phyloP scores from a whole-genome alignment of 83 land plant genomes.

The Isoetes engelmannii region DNA sequence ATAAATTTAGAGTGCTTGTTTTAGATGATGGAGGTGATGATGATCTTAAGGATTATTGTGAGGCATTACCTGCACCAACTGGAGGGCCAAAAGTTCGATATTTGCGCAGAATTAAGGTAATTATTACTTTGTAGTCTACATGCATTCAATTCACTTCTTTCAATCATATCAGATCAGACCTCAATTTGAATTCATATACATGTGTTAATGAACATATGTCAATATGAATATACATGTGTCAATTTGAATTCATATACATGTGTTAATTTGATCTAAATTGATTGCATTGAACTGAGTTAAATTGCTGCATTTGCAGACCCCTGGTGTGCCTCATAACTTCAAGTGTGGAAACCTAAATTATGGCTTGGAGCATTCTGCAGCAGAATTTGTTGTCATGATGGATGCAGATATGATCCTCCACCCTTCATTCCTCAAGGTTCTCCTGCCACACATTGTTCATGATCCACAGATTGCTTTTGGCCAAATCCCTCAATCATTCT shows the following conservation, averaged over 20 bases:
- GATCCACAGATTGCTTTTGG: slow-evolving; percentile 8
- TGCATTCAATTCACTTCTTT: not conserved
- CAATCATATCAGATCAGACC: no score
- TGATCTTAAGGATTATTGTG: slow-evolving; percentile 1
- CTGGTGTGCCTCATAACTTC: slow-evolving; percentile 13
- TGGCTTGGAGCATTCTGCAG: slow-evolving; percentile 17
- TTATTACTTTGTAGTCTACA: not conserved
- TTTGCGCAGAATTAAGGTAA: slow-evolving; percentile 11
- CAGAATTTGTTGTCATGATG: slow-evolving; percentile 14
- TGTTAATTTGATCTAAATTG: not conserved
- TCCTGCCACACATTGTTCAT: slow-evolving; percentile 7
- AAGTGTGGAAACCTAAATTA: slow-evolving; percentile 17
- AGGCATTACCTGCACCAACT: not conserved
- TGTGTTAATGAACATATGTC: no score
- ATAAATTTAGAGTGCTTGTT: slow-evolving; percentile 4
- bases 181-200: no score
- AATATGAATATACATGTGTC: no score
- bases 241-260: not conserved
- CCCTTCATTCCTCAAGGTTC: slow-evolving; percentile 2
- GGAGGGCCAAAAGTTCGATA: not conserved
- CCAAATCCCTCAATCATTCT: slow-evolving; percentile 16
- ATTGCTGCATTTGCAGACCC: no score
- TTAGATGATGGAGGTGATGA: slow-evolving; percentile 21
- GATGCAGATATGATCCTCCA: slow-evolving; percentile 20
- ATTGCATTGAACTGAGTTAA: not conserved